Evolutionary conservation across 441 rosid species (phyloP).

Genomic region (Codiaeum variegatum): DNA sequence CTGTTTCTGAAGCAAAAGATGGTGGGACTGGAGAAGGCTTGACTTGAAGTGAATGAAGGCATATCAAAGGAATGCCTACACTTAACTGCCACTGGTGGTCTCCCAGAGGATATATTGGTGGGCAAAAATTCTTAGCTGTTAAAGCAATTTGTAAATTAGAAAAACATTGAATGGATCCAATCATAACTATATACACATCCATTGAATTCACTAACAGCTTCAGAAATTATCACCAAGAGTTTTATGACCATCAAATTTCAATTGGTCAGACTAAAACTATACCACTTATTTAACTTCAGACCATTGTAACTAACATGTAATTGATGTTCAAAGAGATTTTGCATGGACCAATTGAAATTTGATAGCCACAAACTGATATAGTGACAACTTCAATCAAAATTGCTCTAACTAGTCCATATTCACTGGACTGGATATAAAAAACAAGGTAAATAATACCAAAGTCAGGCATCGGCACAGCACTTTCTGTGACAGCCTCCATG

Average conservation of each 20-base stretch:
- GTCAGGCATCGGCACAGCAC: conserved; percentile 50
- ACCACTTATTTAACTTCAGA: neutral
- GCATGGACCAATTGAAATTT: neutral
- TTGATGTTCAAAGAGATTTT: neutral
- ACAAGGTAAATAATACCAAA: conserved; percentile 53
- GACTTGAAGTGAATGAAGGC: conserved; percentile 80
- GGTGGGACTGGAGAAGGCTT: conserved; percentile 92
- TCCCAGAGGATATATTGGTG: conserved; percentile 84
- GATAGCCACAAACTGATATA: neutral
- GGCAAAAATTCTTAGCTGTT: conserved; percentile 75
- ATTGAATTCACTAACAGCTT: neutral
- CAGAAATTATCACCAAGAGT: neutral
- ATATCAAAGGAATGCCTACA: conserved; percentile 67
- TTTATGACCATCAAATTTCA: neutral
- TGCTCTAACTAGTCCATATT: neutral
- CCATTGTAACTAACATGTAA: neutral
- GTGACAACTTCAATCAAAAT: neutral
- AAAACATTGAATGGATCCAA: too few relatives aligned
- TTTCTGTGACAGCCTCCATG: conserved; percentile 50
- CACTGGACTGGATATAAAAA: conserved; percentile 1
- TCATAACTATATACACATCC: too few relatives aligned
- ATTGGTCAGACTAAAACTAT: neutral
- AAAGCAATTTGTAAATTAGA: conserved; percentile 20
- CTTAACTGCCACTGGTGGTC: conserved; percentile 59
- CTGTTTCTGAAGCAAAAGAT: conserved; percentile 73